Percentiles rank a stretch among this genome's conserved stretches.
Evolutionary conservation across 202 grass and related monocot species (phyloP).

Genomic region (Alloteropsis angusta): DNA sequence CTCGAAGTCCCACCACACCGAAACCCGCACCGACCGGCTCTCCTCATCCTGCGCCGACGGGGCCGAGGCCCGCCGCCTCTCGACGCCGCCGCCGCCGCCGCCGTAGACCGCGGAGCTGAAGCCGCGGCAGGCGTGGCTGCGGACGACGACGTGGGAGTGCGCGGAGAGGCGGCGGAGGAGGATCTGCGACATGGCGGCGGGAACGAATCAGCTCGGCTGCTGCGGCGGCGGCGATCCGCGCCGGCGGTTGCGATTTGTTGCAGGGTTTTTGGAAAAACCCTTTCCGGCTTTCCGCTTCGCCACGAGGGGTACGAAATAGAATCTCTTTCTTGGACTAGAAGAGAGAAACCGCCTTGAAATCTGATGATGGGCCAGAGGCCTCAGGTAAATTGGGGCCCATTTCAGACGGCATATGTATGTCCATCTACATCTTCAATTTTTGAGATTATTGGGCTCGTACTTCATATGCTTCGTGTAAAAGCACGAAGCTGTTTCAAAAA

Average conservation of each 20-base stretch:
- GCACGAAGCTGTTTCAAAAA: too few species aligned
- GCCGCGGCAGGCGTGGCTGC: neutral
- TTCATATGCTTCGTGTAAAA: too few species aligned
- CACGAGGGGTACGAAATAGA: neutral
- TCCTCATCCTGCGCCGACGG: constrained; percentile 25
- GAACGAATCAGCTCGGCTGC: neutral
- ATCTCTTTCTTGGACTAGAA: neutral
- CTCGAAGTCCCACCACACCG: constrained; percentile 98
- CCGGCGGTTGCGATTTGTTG: neutral
- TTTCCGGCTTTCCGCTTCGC: neutral
- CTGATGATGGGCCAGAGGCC: neutral
- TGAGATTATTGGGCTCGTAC: too few species aligned
- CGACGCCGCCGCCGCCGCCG: neutral
- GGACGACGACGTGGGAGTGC: neutral
- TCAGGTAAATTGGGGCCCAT: neutral
- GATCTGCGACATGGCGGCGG: constrained; percentile 35
- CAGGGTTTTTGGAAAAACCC: constrained; percentile 31
- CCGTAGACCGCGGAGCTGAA: constrained; percentile 18
- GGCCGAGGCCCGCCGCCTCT: neutral
- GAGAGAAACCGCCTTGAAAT: neutral
- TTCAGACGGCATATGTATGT: neutral
- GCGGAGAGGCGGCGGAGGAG: constrained; percentile 12
- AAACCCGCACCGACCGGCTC: constrained; percentile 53
- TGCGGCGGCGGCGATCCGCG: neutral
- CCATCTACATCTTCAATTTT: too few species aligned